phyloP scores from a whole-genome alignment of 75 land plant species.

The Azolla pinnata region DNA sequence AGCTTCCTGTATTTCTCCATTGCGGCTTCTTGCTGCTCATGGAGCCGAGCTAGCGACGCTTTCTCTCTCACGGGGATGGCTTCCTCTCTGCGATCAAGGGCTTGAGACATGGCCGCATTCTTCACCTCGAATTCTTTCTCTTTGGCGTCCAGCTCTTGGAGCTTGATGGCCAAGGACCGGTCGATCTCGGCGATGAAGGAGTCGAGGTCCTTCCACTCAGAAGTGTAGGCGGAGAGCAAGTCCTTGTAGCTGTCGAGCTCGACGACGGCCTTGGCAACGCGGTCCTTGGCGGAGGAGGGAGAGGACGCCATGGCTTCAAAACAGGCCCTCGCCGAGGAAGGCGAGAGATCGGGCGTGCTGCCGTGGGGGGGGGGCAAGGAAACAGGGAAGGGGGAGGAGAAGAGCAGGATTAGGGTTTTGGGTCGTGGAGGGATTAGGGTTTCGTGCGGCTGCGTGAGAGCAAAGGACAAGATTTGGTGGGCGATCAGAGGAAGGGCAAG shows the following conservation, averaged over 20 bases:
- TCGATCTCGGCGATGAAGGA: constrained; percentile 30
- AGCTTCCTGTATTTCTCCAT: constrained; percentile 6
- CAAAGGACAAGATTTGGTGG: too few relatives aligned
- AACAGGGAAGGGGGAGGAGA: too few relatives aligned
- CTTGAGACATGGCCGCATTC: constrained; percentile 3
- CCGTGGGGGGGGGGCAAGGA: too few relatives aligned
- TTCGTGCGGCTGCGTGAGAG: too few relatives aligned
- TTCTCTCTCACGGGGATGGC: constrained; percentile 36
- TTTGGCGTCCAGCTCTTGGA: constrained; percentile 27
- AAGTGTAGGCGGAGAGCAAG: constrained; percentile 5
- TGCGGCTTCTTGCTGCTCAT: constrained; percentile 39
- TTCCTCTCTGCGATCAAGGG: constrained; percentile 29
- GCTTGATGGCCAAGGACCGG: constrained; percentile 22
- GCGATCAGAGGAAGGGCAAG: too few relatives aligned
- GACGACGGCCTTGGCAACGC: constrained; percentile 25
- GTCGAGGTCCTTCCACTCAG: constrained; percentile 36
- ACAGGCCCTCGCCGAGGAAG: too few relatives aligned
- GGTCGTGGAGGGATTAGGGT: too few relatives aligned
- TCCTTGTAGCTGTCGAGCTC: constrained; percentile 25
- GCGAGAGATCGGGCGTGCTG: too few relatives aligned
- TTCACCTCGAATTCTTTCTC: constrained; percentile 31
- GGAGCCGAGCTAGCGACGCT: constrained; percentile 24
- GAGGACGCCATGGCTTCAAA: constrained; percentile 20
- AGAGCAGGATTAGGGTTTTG: too few relatives aligned
- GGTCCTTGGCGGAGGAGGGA: constrained; percentile 26